phyloP scores from a whole-genome alignment of 805 yeast species.

The Candida ovalis region DNA sequence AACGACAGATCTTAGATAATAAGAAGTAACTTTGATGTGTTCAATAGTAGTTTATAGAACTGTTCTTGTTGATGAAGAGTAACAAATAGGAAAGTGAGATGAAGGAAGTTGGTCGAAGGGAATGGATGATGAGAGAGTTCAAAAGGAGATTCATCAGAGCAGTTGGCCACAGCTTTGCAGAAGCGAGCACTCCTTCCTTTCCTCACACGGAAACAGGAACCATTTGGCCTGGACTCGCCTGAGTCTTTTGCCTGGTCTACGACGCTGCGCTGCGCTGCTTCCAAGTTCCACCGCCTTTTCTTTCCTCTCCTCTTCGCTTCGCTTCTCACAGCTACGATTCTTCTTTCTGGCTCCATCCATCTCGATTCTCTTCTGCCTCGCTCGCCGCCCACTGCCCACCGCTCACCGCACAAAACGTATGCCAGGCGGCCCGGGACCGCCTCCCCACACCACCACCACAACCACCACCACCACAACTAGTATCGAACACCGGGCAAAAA shows the following conservation, averaged over 20 bases:
- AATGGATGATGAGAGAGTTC: background rate
- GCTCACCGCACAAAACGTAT: too few species aligned
- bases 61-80: background rate
- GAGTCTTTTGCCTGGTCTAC: background rate
- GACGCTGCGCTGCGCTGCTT: too few species aligned
- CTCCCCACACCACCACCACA: background rate
- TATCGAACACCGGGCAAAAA: background rate
- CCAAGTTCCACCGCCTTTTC: too few species aligned
- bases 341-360: too few species aligned
- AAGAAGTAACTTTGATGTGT: background rate
- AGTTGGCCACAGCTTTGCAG: background rate
- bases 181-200: background rate
- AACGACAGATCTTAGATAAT: background rate
- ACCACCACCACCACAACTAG: too few species aligned
- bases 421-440: too few species aligned
- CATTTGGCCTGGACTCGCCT: background rate
- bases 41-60: background rate
- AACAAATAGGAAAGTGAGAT: background rate
- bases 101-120: background rate
- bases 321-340: too few species aligned
- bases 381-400: too few species aligned
- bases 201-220: too few species aligned
- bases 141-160: background rate
- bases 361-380: too few species aligned
- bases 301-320: too few species aligned